A percentile compares a stretch with the other conserved stretches of the same genome.
Conservation (phyloP, 2,329 filamentous ascomycete genomes). For the Ophiostoma ips region DNA sequence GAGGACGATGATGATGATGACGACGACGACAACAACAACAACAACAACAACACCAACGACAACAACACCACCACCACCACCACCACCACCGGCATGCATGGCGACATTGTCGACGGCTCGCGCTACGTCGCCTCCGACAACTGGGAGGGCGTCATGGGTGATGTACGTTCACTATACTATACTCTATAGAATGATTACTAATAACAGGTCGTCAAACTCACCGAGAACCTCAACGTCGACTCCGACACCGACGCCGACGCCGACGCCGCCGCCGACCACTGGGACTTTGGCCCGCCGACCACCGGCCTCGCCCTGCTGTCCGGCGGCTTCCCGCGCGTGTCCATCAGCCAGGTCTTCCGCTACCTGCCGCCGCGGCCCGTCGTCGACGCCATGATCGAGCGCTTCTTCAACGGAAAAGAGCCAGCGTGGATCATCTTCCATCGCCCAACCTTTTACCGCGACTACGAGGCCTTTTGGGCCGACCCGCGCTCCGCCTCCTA, state of each 20-base stretch:
- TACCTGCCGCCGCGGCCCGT: constrained; percentile 14
- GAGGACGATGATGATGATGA: neutral
- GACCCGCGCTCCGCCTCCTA: constrained; percentile 9
- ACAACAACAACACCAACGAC: neutral
- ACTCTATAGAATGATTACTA: neutral
- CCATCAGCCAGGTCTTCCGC: constrained; percentile 9
- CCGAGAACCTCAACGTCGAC: constrained; percentile 8
- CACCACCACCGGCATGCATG: neutral
- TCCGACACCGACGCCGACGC: neutral
- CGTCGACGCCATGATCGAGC: constrained; percentile 15
- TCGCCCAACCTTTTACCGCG: constrained; percentile 16
- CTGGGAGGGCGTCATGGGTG: constrained; percentile 19
- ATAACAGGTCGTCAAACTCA: constrained; percentile 7
- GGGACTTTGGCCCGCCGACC: constrained; percentile 4
- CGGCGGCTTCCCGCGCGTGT: constrained; percentile 12
- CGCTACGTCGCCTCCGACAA: constrained; percentile 19
- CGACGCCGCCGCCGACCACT: constrained; percentile 5
- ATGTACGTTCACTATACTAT: neutral
- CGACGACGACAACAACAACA: neutral
- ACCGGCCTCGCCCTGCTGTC: constrained; percentile 14
- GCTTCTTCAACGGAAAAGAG: constrained; percentile 18
- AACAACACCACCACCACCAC: neutral
- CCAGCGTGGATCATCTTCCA: constrained; percentile 20
- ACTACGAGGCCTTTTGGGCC: constrained; percentile 20
- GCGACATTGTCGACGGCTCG: constrained; percentile 11